Percentiles rank a stretch among this genome's conserved stretches.
Conservation (phyloP, 345 rosid genomes). For the Hibiscus tridactylites region DNA sequence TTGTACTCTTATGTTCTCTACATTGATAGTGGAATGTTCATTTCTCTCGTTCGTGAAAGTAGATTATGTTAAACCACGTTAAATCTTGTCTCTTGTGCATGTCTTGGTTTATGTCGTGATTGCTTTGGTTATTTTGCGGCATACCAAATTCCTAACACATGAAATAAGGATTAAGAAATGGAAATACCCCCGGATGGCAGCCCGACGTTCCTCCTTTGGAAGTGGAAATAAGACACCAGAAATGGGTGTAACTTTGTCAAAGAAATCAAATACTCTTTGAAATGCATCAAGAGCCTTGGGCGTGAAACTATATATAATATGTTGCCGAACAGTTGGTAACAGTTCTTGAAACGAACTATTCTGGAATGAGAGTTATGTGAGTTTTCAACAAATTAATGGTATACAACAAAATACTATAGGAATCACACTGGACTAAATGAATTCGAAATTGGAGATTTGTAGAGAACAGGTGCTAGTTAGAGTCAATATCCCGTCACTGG, state of each 20-base stretch:
- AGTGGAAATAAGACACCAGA: constrained; percentile 71
- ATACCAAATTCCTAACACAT: too few species aligned
- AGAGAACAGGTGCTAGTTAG: neutral
- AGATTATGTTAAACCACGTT: too few species aligned
- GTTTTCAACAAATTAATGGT: neutral
- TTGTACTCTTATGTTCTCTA: too few species aligned
- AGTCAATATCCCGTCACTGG: neutral
- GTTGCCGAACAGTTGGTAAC: constrained; percentile 74
- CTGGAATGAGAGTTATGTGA: constrained; percentile 35
- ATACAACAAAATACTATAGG: neutral
- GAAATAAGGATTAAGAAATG: neutral
- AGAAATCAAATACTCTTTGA: constrained; percentile 84
- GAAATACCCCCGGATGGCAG: constrained; percentile 78
- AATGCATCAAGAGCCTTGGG: constrained; percentile 76
- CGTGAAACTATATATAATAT: constrained; percentile 72
- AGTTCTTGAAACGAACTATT: constrained; percentile 63
- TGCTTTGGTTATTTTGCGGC: too few species aligned
- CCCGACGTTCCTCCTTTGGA: constrained; percentile 95
- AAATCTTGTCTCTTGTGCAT: too few species aligned
- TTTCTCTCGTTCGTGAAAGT: too few species aligned
- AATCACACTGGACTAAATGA: neutral
- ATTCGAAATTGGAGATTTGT: neutral
- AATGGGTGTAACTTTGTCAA: constrained; percentile 90
- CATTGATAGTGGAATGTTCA: too few species aligned
- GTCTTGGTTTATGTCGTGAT: too few species aligned